A percentile compares a stretch with the other conserved stretches of the same genome.
phyloP scores from a whole-genome alignment of 1,284 basidiomycete genomes.

The Leccinum pachyderme region DNA sequence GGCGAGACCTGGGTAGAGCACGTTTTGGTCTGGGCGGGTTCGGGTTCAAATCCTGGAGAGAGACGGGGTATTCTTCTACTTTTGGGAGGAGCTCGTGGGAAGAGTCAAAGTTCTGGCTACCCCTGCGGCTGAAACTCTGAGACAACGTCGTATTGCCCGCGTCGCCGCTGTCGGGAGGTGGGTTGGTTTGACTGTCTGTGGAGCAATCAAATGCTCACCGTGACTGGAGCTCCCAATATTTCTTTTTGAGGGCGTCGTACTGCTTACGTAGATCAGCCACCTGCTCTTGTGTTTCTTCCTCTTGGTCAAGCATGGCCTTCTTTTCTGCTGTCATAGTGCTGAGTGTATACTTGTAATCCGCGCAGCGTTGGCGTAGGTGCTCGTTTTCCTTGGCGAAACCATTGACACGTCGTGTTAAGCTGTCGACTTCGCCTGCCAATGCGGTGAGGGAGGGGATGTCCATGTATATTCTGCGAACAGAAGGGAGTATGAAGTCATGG shows the following conservation, averaged over 20 bases:
- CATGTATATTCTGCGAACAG: constrained; percentile 57
- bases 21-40: constrained; percentile 26
- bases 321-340: constrained; percentile 37
- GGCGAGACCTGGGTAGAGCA: constrained; percentile 26
- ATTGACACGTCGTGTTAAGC: constrained; percentile 37
- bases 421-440: constrained; percentile 26
- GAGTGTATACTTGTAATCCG: constrained; percentile 34
- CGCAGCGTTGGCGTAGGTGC: constrained; percentile 41
- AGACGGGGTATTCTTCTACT: constrained; percentile 21
- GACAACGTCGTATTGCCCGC: neutral
- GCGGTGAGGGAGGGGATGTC: constrained; percentile 36
- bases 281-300: constrained; percentile 29
- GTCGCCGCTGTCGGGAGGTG: constrained; percentile 10
- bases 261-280: constrained; percentile 32
- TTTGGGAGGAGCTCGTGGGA: constrained; percentile 18
- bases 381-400: constrained; percentile 40
- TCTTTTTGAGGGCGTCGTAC: constrained; percentile 24
- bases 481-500: constrained; percentile 53
- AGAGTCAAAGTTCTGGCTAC: constrained; percentile 11
- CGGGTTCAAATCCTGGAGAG: constrained; percentile 9
- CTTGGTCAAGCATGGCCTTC: constrained; percentile 30
- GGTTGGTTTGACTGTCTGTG: neutral
- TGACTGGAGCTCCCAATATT: constrained; percentile 13
- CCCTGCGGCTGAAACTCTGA: constrained; percentile 9
- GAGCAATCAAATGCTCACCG: constrained; percentile 17